Evolutionary conservation across 164 flowering plant species (phyloP), one percentile per base, ranked within the genome.

Genomic region (Malania oleifera): DNA sequence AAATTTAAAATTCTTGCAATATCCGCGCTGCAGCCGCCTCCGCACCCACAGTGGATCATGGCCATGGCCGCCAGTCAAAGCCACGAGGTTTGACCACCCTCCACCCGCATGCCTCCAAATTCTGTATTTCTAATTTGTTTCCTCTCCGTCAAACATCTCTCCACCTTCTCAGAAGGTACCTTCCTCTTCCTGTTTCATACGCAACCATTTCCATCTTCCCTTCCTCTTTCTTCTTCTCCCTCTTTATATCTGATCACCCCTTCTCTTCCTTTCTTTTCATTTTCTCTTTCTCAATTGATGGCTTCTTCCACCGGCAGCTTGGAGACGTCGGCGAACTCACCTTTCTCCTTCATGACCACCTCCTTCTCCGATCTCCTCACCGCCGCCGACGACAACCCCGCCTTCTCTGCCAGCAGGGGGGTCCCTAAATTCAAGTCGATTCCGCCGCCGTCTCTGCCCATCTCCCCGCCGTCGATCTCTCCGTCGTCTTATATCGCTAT

Each of bases 391-490:
- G 24, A 2, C 49, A 26, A 20, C 62, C 40, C 13, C 24, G 57
- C 7, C 20, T 7, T 4, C 22, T n/a, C 47, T 18, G 26, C 35
- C 6, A 31, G 35, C 38, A 19, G 62, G 34, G 68, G 66, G 17
- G 77, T 80, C 3, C 83, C 86, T 0, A 84, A 84, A 54, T 84
- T 84, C 68, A 82, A 82, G 70, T 78, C 86, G 1, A 48, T 71
- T 9, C 80, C 76, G 1, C 87, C 86, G 10, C 83, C 85, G n/a
- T 74, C 78, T 0, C 69, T 82, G 8, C 82, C 82, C 9, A 41
- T 76, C 11, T 73, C 83, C 38, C 80, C 86, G 0, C 79, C 80
- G 11, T 10, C 70, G 10, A 47, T 65, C 28, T 77, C 82, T 31
- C 77, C 83, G 29, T 79, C 89, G 34, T 79, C 89, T 39, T 81